These are phyloP conservation scores for Trichoderma semiorbis DNA, from an alignment of 2,329 filamentous ascomycete species.

Conservation along the genomic window DNA sequence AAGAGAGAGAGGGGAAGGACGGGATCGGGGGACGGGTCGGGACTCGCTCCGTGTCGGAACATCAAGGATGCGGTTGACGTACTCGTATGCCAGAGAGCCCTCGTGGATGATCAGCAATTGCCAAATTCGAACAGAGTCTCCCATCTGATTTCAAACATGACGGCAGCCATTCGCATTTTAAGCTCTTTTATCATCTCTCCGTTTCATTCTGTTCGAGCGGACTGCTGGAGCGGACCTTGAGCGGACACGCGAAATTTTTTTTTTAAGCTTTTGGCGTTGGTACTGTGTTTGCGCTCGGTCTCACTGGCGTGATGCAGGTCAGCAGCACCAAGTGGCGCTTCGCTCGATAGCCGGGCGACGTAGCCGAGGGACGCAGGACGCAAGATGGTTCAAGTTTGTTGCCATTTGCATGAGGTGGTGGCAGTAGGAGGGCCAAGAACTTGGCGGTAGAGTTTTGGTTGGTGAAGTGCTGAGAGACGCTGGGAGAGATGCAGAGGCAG, in stretches of 20 bases:
- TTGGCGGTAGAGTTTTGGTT: not conserved
- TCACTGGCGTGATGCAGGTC: slow-evolving; percentile 9
- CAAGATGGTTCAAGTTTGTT: not conserved
- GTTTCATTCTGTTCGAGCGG: not conserved
- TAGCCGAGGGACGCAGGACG: not conserved
- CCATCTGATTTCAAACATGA: not conserved
- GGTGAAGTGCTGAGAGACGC: not conserved
- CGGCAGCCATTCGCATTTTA: not conserved
- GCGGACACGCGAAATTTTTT: not conserved
- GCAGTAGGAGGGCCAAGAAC: not conserved
- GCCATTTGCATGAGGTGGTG: not conserved
- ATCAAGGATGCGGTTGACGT: not conserved
- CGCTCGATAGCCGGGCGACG: not conserved
- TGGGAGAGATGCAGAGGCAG: not conserved
- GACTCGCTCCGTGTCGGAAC: not conserved
- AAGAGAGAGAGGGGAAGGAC: not conserved
- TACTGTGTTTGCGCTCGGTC: not conserved
- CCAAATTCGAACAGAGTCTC: not conserved
- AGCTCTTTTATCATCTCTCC: not conserved
- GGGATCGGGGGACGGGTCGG: not conserved
- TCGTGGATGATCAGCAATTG: not conserved
- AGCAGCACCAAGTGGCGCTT: slow-evolving; percentile 4
- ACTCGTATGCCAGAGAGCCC: not conserved
- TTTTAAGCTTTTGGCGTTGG: not conserved
- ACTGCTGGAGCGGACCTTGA: not conserved